Evolutionary conservation across 1,284 basidiomycete species (phyloP).

Genomic region (Ustilago tritici): DNA sequence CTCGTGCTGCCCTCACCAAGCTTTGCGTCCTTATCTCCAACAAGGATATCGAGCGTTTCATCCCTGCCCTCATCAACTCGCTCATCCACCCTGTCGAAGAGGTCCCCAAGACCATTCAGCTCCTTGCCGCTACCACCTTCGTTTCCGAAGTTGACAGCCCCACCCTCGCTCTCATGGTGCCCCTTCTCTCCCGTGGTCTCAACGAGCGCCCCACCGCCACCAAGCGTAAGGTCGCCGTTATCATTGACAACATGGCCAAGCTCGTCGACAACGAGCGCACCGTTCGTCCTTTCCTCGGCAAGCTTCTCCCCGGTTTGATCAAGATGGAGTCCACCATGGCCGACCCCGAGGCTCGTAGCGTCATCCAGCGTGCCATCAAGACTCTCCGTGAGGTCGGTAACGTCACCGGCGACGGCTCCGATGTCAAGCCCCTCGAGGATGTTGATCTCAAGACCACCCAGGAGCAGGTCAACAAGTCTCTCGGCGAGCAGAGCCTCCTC

Average conservation of each 20-base stretch:
- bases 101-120: slow-evolving; percentile 93
- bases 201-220: slow-evolving; percentile 69
- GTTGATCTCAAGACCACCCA: slow-evolving; percentile 58
- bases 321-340: slow-evolving; percentile 69
- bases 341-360: slow-evolving; percentile 68
- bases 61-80: slow-evolving; percentile 92
- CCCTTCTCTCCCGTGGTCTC: slow-evolving; percentile 94
- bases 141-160: slow-evolving; percentile 99
- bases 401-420: slow-evolving; percentile 67
- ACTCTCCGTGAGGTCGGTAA: slow-evolving; percentile 68
- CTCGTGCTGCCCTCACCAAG: slow-evolving; percentile 92
- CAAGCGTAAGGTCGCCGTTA: slow-evolving; percentile 70
- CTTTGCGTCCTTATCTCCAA: slow-evolving; percentile 79
- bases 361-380: slow-evolving; percentile 69
- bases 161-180: slow-evolving; percentile 98
- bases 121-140: slow-evolving; percentile 99
- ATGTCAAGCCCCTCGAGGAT: slow-evolving; percentile 68
- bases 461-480: slow-evolving; percentile 59
- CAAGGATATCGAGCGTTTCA: slow-evolving; percentile 90
- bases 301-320: slow-evolving; percentile 69
- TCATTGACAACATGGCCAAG: slow-evolving; percentile 70
- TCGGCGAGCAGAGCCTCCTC: slow-evolving; percentile 61
- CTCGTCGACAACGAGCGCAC: slow-evolving; percentile 70
- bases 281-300: slow-evolving; percentile 69
- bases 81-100: slow-evolving; percentile 99